A percentile compares a stretch with the other conserved stretches of the same genome.
Conservation (phyloP, 371 early-diverging fungal genomes). For the Mucor saturninus region DNA sequence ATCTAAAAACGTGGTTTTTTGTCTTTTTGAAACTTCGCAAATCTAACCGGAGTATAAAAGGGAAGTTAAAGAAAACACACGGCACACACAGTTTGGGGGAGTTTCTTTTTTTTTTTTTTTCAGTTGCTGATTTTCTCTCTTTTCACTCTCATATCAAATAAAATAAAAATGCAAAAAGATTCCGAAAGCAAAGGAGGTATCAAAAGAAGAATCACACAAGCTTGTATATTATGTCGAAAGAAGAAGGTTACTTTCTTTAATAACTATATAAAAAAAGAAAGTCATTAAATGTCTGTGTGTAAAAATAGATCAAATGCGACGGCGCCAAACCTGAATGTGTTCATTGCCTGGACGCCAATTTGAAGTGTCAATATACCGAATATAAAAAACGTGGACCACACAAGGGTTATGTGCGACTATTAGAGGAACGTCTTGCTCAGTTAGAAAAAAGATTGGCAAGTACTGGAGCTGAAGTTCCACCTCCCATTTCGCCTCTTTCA, state of each 20-base stretch:
- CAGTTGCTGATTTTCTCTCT: background rate
- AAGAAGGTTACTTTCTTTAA: conserved; percentile 64
- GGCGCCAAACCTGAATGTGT: conserved; percentile 82
- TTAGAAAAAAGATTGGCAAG: conserved; percentile 63
- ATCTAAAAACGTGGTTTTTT: too few relatives aligned
- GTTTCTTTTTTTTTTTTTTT: conserved; percentile 1
- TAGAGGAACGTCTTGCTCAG: conserved; percentile 72
- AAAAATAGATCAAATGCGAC: conserved; percentile 72
- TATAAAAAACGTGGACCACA: conserved; percentile 82
- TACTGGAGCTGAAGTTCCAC: conserved; percentile 17
- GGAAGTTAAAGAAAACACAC: too few relatives aligned
- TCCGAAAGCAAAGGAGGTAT: background rate
- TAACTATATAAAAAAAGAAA: background rate
- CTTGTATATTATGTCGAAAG: conserved; percentile 80
- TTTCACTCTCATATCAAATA: background rate
- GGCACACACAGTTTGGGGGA: too few relatives aligned
- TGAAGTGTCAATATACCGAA: conserved; percentile 76
- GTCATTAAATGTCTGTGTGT: conserved; percentile 17
- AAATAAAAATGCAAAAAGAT: background rate
- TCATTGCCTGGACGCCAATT: conserved; percentile 71
- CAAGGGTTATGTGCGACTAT: conserved; percentile 76
- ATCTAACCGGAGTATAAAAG: too few relatives aligned
- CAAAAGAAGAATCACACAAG: conserved; percentile 70
- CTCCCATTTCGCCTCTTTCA: conserved; percentile 9
- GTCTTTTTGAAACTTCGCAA: too few relatives aligned